These are phyloP conservation scores for Phaseolus coccineus DNA, from an alignment of 331 rosid species.

Conservation along the genomic window DNA sequence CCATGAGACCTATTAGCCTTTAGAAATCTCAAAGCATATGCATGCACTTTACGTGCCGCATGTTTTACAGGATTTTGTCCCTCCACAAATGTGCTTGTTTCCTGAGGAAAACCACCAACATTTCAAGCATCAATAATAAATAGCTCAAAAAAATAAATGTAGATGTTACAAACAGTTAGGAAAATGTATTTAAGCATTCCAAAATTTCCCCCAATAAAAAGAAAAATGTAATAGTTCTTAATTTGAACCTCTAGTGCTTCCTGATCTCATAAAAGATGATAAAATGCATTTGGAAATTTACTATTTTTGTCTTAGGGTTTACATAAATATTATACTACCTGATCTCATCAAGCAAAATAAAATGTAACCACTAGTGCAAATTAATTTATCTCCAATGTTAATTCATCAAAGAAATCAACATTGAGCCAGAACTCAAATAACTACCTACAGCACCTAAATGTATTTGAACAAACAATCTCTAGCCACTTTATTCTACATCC, in stretches of 20 bases:
- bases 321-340: background rate
- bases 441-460: background rate
- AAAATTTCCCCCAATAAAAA: background rate
- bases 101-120: conserved; percentile 56
- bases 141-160: conserved; percentile 8
- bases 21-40: conserved; percentile 77
- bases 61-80: conserved; percentile 49
- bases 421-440: background rate
- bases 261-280: background rate
- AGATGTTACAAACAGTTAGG: background rate
- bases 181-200: background rate
- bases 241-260: background rate
- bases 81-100: conserved; percentile 53
- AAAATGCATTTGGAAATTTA: conserved; percentile 2
- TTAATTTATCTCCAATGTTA: conserved; percentile 2
- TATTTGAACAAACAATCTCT: background rate
- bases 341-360: background rate
- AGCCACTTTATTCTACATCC: background rate
- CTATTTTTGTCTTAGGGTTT: background rate
- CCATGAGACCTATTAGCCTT: conserved; percentile 60
- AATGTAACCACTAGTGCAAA: background rate
- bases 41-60: conserved; percentile 55
- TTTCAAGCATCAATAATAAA: conserved; percentile 32
- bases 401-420: conserved; percentile 18
- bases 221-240: background rate